Conservation (phyloP, 768 basidiomycete species). For the Boletus tylopilopsis region DNA sequence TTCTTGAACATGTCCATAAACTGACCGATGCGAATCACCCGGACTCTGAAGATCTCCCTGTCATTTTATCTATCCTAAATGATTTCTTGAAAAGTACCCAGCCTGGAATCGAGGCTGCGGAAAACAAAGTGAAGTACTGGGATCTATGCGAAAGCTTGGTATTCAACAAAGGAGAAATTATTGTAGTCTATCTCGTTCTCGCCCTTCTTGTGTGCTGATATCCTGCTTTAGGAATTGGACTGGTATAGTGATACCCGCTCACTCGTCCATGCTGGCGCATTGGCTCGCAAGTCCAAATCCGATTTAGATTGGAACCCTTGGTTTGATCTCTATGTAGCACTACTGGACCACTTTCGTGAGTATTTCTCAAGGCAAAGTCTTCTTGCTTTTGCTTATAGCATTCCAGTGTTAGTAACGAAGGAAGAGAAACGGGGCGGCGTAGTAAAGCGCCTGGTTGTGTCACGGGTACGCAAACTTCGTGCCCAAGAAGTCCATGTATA, state of each 20-base stretch:
- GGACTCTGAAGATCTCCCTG: slow-evolving; percentile 72
- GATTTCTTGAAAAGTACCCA: slow-evolving; percentile 81
- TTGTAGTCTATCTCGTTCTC: slow-evolving; percentile 45
- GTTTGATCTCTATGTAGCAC: slow-evolving; percentile 60
- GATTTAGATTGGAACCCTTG: slow-evolving; percentile 71
- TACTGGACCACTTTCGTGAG: slow-evolving; percentile 79
- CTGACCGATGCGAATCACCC: slow-evolving; percentile 71
- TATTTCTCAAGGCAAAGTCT: not conserved
- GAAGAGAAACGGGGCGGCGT: slow-evolving; percentile 54
- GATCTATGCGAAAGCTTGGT: slow-evolving; percentile 70
- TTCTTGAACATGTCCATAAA: slow-evolving; percentile 68
- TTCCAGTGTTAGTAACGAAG: slow-evolving; percentile 59
- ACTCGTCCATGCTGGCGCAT: slow-evolving; percentile 61
- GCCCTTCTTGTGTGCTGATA: slow-evolving; percentile 2
- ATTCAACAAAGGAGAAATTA: slow-evolving; percentile 76
- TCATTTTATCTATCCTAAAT: slow-evolving; percentile 63
- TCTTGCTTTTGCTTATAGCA: slow-evolving; percentile 1
- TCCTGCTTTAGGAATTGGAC: slow-evolving; percentile 66
- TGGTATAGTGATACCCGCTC: slow-evolving; percentile 73
- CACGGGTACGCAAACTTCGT: slow-evolving; percentile 48
- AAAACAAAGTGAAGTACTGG: slow-evolving; percentile 87
- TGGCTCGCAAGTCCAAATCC: slow-evolving; percentile 56
- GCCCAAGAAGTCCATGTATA: slow-evolving; percentile 1
- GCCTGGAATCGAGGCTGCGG: slow-evolving; percentile 88
- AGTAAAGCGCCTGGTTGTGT: slow-evolving; percentile 52